phyloP scores from a whole-genome alignment of 108 stramenopile genomes.

The Cyclotella baltica region DNA sequence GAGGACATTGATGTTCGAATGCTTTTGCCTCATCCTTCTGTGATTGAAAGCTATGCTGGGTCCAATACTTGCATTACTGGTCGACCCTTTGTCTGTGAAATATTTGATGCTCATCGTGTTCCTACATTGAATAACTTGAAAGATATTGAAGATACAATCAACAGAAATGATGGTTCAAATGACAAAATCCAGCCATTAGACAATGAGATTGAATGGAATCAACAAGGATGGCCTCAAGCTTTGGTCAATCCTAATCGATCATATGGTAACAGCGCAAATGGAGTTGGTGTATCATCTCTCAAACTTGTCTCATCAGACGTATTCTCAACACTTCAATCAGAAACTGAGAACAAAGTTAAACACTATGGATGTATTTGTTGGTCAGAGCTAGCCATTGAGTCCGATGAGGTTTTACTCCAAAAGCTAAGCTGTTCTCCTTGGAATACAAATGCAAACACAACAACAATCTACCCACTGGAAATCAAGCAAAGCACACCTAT shows the following conservation, averaged over 20 bases:
- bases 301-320: constrained; percentile 49
- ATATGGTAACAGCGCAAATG: constrained; percentile 71
- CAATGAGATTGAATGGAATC: constrained; percentile 22
- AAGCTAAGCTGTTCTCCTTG: constrained; percentile 41
- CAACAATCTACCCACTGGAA: constrained; percentile 55
- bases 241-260: constrained; percentile 25
- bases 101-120: constrained; percentile 72
- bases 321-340: constrained; percentile 68
- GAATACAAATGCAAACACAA: neutral
- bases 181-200: neutral
- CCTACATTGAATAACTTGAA: constrained; percentile 53
- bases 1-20: constrained; percentile 95
- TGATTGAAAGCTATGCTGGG: constrained; percentile 20
- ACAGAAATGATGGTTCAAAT: constrained; percentile 18
- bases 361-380: constrained; percentile 84
- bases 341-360: constrained; percentile 87
- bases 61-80: constrained; percentile 53
- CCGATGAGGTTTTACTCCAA: constrained; percentile 31
- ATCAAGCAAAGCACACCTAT: constrained; percentile 84
- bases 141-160: constrained; percentile 55
- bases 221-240: constrained; percentile 43
- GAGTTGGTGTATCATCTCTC: constrained; percentile 70
- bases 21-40: constrained; percentile 60
- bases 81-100: constrained; percentile 82
- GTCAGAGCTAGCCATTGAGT: constrained; percentile 55